Evolutionary conservation across 257 asterid genomes (phyloP).

Genomic region (Fraxinus cuspidata): DNA sequence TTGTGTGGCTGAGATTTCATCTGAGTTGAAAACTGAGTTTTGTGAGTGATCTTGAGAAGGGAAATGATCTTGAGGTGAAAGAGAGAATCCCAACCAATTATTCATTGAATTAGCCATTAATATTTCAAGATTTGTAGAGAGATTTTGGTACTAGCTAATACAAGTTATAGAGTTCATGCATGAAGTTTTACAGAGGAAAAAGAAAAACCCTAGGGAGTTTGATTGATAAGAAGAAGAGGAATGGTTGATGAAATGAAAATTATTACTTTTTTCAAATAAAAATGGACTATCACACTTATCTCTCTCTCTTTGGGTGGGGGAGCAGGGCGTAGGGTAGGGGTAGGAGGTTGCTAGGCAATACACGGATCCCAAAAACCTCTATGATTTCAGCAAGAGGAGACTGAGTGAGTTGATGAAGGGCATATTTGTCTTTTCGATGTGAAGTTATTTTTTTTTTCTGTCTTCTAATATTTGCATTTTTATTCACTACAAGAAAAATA

Average conservation of each 20-base stretch:
- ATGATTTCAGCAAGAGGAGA: constrained; percentile 30
- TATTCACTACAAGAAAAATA: no score
- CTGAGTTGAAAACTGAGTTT: constrained; percentile 37
- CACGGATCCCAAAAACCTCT: constrained; percentile 61
- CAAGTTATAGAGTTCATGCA: constrained; percentile 43
- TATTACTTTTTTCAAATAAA: constrained; percentile 28
- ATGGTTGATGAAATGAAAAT: constrained; percentile 29
- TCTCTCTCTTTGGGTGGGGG: constrained; percentile 52
- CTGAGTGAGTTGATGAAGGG: constrained; percentile 37
- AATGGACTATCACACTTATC: constrained; percentile 42
- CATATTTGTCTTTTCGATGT: constrained; percentile 22
- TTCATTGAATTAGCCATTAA: constrained; percentile 43
- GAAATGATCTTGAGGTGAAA: constrained; percentile 50
- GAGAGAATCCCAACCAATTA: constrained; percentile 78
- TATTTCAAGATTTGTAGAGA: constrained; percentile 25
- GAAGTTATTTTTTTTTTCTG: neutral
- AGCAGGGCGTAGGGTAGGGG: constrained; percentile 33
- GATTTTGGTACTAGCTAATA: neutral
- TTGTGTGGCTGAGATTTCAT: constrained; percentile 27
- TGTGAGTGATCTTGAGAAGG: constrained; percentile 31
- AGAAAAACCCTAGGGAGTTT: constrained; percentile 15
- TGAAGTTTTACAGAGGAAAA: constrained; percentile 19
- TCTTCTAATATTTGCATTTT: no score
- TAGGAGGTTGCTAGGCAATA: constrained; percentile 32
- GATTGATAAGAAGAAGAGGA: constrained; percentile 33